Evolutionary conservation across 805 yeast species (phyloP).

Genomic region (Yueomyces sp.): DNA sequence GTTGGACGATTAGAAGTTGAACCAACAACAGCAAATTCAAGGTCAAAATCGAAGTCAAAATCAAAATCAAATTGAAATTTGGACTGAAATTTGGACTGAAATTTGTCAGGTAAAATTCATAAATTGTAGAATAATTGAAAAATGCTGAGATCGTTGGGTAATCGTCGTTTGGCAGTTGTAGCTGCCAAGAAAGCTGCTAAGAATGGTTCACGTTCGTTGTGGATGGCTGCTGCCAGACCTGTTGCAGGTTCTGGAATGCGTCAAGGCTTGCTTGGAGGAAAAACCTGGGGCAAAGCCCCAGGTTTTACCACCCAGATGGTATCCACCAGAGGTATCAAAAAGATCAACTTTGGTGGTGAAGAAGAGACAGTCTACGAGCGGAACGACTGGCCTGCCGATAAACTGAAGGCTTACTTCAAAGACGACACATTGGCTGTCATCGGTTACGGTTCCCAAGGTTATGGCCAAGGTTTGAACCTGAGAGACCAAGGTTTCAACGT

Average conservation of each 20-base stretch:
- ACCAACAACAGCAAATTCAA: too few relatives aligned
- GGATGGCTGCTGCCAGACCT: background rate
- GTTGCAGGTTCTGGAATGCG: background rate
- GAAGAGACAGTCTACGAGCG: conserved; percentile 96
- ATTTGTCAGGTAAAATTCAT: too few relatives aligned
- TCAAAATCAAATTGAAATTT: too few relatives aligned
- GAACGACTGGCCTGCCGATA: conserved; percentile 99
- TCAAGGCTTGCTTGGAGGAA: too few relatives aligned
- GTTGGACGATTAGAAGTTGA: too few relatives aligned
- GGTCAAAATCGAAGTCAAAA: too few relatives aligned
- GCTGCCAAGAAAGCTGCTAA: conserved; percentile 45
- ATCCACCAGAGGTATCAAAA: conserved; percentile 74
- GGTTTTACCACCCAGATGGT: too few relatives aligned
- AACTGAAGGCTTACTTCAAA: conserved; percentile 91
- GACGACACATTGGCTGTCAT: conserved; percentile 93
- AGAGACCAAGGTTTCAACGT: conserved; percentile 98
- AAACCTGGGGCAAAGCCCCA: too few relatives aligned
- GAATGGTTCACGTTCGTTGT: conserved; percentile 26
- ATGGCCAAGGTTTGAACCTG: conserved; percentile 98
- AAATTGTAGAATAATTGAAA: background rate
- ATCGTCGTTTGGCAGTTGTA: conserved; percentile 23
- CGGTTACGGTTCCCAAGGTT: conserved; percentile 99
- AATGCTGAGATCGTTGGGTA: conserved; percentile 30
- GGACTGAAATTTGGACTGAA: too few relatives aligned
- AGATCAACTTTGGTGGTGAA: conserved; percentile 93